phyloP scores from a whole-genome alignment of 257 asterid species.

The Asclepias syriaca region DNA sequence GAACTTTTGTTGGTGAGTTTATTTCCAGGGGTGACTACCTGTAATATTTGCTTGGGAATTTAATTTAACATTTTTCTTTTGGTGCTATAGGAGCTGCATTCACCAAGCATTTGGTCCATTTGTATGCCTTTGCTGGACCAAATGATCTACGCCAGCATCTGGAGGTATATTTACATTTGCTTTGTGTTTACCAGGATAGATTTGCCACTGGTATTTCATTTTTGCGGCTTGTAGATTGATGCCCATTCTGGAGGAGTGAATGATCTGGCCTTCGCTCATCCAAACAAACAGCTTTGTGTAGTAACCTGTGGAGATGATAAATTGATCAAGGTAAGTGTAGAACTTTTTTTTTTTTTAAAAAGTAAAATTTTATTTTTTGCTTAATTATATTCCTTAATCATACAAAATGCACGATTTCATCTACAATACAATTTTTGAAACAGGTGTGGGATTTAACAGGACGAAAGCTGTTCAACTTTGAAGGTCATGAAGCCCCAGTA shows the following conservation, averaged over 20 bases:
- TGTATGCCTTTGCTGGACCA: conserved; percentile 77
- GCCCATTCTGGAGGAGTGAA: conserved; percentile 93
- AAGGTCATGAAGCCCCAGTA: conserved; percentile 98
- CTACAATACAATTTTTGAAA: conserved; percentile 26
- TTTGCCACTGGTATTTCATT: conserved; percentile 17
- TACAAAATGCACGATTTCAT: conserved; percentile 16
- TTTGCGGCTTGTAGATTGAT: conserved; percentile 59
- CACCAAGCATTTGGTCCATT: conserved; percentile 83
- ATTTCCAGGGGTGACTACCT: conserved; percentile 10
- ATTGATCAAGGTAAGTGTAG: conserved; percentile 62
- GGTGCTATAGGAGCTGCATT: conserved; percentile 85
- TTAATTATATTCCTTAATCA: not conserved
- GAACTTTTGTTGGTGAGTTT: conserved; percentile 68
- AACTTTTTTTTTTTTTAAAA: not conserved
- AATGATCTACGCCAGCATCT: conserved; percentile 82
- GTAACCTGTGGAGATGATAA: conserved; percentile 98
- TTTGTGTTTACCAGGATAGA: conserved; percentile 10
- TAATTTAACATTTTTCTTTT: conserved; percentile 16
- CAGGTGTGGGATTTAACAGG: conserved; percentile 98
- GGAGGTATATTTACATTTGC: conserved; percentile 49
- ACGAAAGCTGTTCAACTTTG: conserved; percentile 77
- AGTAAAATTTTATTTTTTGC: not conserved
- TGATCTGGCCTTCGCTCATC: conserved; percentile 91
- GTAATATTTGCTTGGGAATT: conserved; percentile 10
- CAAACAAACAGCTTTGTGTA: conserved; percentile 84